Evolutionary conservation across 192 early-diverging fungal species (phyloP), one percentile per base, ranked within the genome.

Genomic region (Chytriomyces confervae): DNA sequence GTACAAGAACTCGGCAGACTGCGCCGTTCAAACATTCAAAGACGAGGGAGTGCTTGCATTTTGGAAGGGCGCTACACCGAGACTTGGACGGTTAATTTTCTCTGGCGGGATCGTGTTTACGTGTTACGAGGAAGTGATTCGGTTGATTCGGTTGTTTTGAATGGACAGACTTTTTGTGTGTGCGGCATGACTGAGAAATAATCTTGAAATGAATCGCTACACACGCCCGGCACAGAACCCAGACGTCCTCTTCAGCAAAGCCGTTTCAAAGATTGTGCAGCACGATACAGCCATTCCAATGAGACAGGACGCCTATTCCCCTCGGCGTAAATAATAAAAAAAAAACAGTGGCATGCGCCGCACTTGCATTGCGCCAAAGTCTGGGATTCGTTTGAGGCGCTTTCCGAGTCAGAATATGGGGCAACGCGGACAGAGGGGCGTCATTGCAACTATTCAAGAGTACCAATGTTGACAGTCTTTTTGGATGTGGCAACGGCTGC

Each of bases 1-100:
- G 50, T 96, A 97, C 74, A 82, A 81, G 43, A 89, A 88, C 70
- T 88, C 92, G 23, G 75, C 93, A 16, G 91, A 95, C 76, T 97
- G 95, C 75, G 79, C 69, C 88, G 9, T 86, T 81, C 79, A 89
- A 85, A 88, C 95, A 9, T 87, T 91, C 6, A 89, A 87, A 62
- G 86, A 89, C 5, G 95, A 96, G 65, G 96, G 96, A 9, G 66
- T 95, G 5, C 62, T 84, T 3, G 94, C 95, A 0, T 86, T 99
- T 63, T 99, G 97, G 97, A 97, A 94, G 81, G 97, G 95, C 18
- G 93, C 96, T 0, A 97, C 96, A 0, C 96, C 96, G 46, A 86
- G 97, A 50, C 84, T 97, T 24, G 90, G 94, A 9, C 86, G 95
- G 61, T 84, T 99, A 66, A 90, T 93, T 72, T 91, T 94, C 79